These are phyloP conservation scores for Chrysosporium queenslandicum DNA, from an alignment of 2,329 filamentous ascomycete species.

Conservation along the genomic window DNA sequence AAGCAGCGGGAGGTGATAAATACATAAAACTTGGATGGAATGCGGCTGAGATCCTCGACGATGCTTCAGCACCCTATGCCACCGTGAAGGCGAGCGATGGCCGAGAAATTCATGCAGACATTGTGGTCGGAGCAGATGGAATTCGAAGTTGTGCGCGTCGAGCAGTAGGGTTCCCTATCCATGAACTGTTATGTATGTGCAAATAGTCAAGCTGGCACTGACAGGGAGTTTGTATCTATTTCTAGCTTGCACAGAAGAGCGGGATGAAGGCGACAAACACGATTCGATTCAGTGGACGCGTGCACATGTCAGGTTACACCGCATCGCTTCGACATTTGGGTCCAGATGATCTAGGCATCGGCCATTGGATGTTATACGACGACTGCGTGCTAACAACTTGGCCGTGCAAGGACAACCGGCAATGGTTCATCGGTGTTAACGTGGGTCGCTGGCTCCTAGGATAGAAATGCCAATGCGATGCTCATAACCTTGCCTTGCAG, in stretches of 20 bases:
- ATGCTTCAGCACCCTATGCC: slow-evolving; percentile 5
- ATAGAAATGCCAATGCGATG: background rate
- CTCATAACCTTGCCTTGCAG: background rate
- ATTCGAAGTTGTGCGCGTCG: slow-evolving; percentile 12
- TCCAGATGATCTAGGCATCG: slow-evolving; percentile 6
- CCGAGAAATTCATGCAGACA: slow-evolving; percentile 8
- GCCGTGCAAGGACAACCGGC: slow-evolving; percentile 13
- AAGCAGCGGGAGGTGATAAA: slow-evolving; percentile 10
- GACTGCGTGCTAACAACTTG: slow-evolving; percentile 11
- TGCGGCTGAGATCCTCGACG: slow-evolving; percentile 8
- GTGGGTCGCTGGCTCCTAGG: background rate
- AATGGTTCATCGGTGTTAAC: slow-evolving; percentile 12
- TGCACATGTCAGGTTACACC: slow-evolving; percentile 14
- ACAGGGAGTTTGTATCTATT: background rate
- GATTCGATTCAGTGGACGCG: slow-evolving; percentile 11
- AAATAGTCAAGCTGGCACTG: background rate
- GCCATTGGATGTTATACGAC: slow-evolving; percentile 11
- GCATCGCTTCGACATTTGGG: slow-evolving; percentile 7
- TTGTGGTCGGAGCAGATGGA: slow-evolving; percentile 12
- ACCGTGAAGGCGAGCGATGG: slow-evolving; percentile 11
- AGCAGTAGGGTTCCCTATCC: slow-evolving; percentile 5
- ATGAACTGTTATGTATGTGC: no score
- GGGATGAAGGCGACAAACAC: slow-evolving; percentile 13
- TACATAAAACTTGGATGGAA: slow-evolving; percentile 9
- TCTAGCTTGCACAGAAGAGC: slow-evolving; percentile 10